Percentiles rank a stretch among this genome's conserved stretches.
Conservation (phyloP, 2,329 filamentous ascomycete genomes). For the Penicillium sp. region DNA sequence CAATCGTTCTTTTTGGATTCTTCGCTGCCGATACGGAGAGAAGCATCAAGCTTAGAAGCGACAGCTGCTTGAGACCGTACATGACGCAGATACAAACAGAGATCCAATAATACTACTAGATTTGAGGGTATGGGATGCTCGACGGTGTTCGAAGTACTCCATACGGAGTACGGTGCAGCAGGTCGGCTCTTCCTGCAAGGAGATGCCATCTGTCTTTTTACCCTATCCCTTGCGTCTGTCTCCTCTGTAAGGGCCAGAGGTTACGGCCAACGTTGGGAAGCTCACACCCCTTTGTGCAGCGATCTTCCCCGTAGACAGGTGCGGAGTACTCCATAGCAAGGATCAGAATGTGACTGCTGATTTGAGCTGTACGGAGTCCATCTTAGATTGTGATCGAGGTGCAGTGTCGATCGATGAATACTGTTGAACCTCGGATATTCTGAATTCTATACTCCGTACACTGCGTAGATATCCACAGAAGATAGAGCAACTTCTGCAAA, state of each 20-base stretch:
- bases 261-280: background rate
- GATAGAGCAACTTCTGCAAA: background rate
- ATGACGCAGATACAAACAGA: constrained; percentile 7
- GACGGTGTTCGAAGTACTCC: background rate
- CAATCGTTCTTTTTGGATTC: constrained; percentile 12
- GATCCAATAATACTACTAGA: background rate
- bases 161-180: background rate
- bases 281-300: background rate
- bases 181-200: background rate
- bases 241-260: constrained; percentile 1
- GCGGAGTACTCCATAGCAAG: background rate
- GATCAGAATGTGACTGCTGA: background rate
- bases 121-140: background rate
- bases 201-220: background rate
- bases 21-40: constrained; percentile 17
- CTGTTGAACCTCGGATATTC: too few species aligned
- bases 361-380: background rate
- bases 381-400: background rate
- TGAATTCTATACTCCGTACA: background rate
- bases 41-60: constrained; percentile 22
- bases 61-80: constrained; percentile 22
- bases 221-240: constrained; percentile 4
- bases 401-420: background rate
- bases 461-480: background rate
- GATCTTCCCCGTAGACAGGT: background rate